phyloP scores from a whole-genome alignment of 1,284 basidiomycete genomes.

The Porodaedalea pini region DNA sequence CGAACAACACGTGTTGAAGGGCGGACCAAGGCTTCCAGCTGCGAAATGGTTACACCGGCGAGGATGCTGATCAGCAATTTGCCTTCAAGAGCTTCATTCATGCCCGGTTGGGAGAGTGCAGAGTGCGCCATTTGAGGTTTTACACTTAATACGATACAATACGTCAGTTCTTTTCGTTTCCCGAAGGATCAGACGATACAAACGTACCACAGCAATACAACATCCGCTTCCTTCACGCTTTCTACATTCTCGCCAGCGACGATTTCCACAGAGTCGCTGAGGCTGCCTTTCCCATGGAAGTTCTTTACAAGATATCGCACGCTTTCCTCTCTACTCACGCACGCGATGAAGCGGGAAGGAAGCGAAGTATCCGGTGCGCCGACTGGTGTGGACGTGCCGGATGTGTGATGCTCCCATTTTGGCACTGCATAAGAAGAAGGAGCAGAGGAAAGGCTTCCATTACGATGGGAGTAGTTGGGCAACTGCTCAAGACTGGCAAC shows the following conservation, averaged over 20 bases:
- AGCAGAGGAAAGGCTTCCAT: slow-evolving; percentile 8
- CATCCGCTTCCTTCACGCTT: slow-evolving; percentile 74
- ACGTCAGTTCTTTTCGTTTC: slow-evolving; percentile 10
- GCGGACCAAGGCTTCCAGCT: slow-evolving; percentile 74
- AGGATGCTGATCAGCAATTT: slow-evolving; percentile 97
- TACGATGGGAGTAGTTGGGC: slow-evolving; percentile 27
- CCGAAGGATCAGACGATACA: not conserved
- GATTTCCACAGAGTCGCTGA: slow-evolving; percentile 69
- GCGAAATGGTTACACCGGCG: slow-evolving; percentile 88
- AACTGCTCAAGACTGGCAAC: slow-evolving; percentile 66
- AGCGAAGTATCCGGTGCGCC: slow-evolving; percentile 59
- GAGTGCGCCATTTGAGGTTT: slow-evolving; percentile 87
- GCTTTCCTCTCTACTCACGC: slow-evolving; percentile 79
- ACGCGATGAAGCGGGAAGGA: slow-evolving; percentile 85
- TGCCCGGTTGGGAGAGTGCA: slow-evolving; percentile 78
- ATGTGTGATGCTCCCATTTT: slow-evolving; percentile 82
- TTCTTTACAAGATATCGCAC: slow-evolving; percentile 65
- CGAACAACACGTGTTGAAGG: slow-evolving; percentile 83
- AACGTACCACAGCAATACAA: slow-evolving; percentile 82
- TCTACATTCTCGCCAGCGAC: slow-evolving; percentile 67
- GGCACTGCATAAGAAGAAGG: slow-evolving; percentile 21
- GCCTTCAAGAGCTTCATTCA: slow-evolving; percentile 80
- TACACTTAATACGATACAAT: slow-evolving; percentile 55
- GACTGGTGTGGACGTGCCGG: slow-evolving; percentile 77
- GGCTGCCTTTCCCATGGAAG: slow-evolving; percentile 56